Base-by-base conservation (phyloP, 148 eudicot genomes). In the Rhododendron henanense region DNA sequence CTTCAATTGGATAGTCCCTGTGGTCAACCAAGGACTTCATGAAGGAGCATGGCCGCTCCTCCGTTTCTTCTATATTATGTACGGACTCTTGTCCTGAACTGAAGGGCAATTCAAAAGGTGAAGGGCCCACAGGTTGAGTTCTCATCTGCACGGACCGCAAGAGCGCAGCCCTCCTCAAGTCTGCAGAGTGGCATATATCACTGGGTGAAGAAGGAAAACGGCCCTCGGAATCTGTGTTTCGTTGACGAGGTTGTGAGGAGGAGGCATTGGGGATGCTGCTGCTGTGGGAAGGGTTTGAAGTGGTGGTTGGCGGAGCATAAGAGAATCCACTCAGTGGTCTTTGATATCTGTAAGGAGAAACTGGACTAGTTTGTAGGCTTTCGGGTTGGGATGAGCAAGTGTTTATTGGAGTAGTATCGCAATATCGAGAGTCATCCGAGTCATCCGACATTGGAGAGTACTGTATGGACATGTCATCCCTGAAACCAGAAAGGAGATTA, bases 401-500 rank as follows among this genome's bases (percentile, higher is more conserved):
- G 85, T 90, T 88, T 81, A 87, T 87, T 18, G 88, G 88, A 74
- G 92, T 90, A 86, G 91, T 89, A 86, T 96, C 99, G 35, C 82
- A 92, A 84, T 91, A 95, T 37, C 97, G 85, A 0, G 91, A 83
- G 86, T 97, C 98, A 51, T 97, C 98, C 35, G 93, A 92, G 83
- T 97, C 98, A 88, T 97, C 98, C 0, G 98, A 95, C 96, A 94
- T 93, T 69, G 98, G 98, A 50, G 98, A 97, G 88, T 95, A 97
- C 85, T 93, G 97, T 23, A 87, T 85, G 57, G 94, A 81, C 86
- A 92, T 84, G 9, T 95, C 98, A 84, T 94, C 98, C 93, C 98
- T 95, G 95, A 87, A 87, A 84, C 9, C 69, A 81, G 13, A 21
- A 84, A 71, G 39, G 81, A 55, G 33, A 41, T 13, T 31, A 19